A percentile compares a stretch with the other conserved stretches of the same genome.
Conservation (phyloP, 768 basidiomycete species). For the Tylopilus subfusipes region DNA sequence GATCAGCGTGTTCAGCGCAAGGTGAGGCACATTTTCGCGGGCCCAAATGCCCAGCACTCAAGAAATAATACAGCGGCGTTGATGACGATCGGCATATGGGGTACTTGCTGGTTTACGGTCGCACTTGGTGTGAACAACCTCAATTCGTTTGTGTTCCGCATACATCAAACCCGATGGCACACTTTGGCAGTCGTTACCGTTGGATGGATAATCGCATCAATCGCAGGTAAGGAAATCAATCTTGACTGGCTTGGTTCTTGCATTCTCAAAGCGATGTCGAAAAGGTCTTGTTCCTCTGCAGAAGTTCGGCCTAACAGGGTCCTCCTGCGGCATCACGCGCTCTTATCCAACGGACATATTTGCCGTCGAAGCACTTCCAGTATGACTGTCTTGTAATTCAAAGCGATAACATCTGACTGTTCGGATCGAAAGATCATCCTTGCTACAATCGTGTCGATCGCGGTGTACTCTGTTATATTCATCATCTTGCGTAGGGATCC, state of each 20-base stretch:
- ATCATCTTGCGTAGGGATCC: constrained; percentile 58
- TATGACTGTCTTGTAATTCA: constrained; percentile 27
- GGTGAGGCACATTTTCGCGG: constrained; percentile 37
- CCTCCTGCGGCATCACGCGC: constrained; percentile 50
- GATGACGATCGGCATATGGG: constrained; percentile 60
- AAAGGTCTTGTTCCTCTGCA: constrained; percentile 37
- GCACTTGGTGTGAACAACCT: constrained; percentile 67
- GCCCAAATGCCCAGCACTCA: not conserved
- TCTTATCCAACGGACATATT: constrained; percentile 43
- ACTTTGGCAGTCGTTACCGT: constrained; percentile 39
- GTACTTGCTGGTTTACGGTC: constrained; percentile 61
- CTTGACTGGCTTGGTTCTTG: not conserved
- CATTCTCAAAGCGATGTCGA: constrained; percentile 16
- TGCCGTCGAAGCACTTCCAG: constrained; percentile 60
- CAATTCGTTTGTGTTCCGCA: constrained; percentile 57
- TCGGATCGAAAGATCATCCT: constrained; percentile 48
- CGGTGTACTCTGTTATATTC: constrained; percentile 60
- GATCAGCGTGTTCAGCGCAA: constrained; percentile 52
- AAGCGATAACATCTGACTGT: not conserved
- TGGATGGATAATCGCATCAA: constrained; percentile 53
- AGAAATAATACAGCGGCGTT: constrained; percentile 41
- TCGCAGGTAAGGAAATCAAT: constrained; percentile 46
- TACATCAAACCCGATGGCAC: constrained; percentile 48
- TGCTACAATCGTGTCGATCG: constrained; percentile 49
- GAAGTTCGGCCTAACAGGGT: constrained; percentile 50